Conservation (phyloP, 345 rosid species). For the Cardamine occulta region DNA sequence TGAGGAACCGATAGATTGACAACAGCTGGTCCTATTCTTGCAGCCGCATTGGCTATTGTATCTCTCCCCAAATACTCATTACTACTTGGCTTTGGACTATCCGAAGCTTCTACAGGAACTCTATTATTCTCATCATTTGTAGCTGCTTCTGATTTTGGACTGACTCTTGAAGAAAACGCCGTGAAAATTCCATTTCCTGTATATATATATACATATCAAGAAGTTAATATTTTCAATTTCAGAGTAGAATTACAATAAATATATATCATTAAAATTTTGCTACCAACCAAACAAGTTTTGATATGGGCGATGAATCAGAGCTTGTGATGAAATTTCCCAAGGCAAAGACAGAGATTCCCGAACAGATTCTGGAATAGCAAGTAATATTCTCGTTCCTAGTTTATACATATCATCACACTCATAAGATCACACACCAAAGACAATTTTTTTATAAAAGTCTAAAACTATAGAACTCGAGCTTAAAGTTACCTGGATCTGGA, state of each 20-base stretch:
- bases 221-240: background rate
- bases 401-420: constrained; percentile 22
- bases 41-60: constrained; percentile 86
- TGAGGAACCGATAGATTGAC: constrained; percentile 77
- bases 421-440: background rate
- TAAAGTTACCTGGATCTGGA: constrained; percentile 48
- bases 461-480: background rate
- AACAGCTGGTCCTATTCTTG: constrained; percentile 80
- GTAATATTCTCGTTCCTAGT: constrained; percentile 48
- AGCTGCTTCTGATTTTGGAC: constrained; percentile 47
- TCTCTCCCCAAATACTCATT: constrained; percentile 71
- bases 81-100: constrained; percentile 49
- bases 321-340: constrained; percentile 32
- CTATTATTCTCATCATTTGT: constrained; percentile 42
- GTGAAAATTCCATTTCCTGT: constrained; percentile 48
- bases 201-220: background rate
- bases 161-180: constrained; percentile 49
- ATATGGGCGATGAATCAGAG: constrained; percentile 25
- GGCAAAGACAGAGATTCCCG: constrained; percentile 42
- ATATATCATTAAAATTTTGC: background rate
- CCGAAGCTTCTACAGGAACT: constrained; percentile 45
- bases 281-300: constrained; percentile 52
- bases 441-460: background rate
- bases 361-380: constrained; percentile 49
- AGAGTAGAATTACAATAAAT: background rate